These are phyloP conservation scores for Eremothecium sinecaudum DNA, from an alignment of 1,139 yeast genomes.

Conservation along the genomic window DNA sequence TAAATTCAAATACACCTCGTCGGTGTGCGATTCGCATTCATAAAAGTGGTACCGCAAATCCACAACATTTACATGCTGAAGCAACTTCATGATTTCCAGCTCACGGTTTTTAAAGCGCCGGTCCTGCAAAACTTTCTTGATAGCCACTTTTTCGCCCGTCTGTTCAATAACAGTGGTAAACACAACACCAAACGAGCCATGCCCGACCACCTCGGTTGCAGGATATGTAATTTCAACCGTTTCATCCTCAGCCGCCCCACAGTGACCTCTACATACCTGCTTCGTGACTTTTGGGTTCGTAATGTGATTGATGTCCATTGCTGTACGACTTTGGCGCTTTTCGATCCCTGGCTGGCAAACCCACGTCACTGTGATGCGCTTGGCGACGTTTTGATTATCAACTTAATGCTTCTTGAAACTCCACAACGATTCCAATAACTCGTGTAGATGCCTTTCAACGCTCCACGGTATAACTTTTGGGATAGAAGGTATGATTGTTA, in stretches of 20 bases:
- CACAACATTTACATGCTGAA: constrained; percentile 74
- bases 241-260: constrained; percentile 11
- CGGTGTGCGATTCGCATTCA: constrained; percentile 40
- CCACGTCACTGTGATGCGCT: too few relatives aligned
- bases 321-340: too few relatives aligned
- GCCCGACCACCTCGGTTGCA: constrained; percentile 69
- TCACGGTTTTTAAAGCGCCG: constrained; percentile 94
- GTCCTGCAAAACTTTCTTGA: constrained; percentile 90
- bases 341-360: too few relatives aligned
- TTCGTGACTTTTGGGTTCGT: constrained; percentile 4
- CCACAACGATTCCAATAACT: too few relatives aligned
- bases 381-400: too few relatives aligned
- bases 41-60: constrained; percentile 83
- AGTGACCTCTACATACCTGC: constrained; percentile 4
- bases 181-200: constrained; percentile 95
- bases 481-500: too few relatives aligned
- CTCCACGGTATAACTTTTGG: too few relatives aligned
- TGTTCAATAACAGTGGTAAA: constrained; percentile 77
- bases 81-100: constrained; percentile 86
- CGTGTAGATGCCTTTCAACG: too few relatives aligned
- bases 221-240: constrained; percentile 32
- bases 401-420: too few relatives aligned
- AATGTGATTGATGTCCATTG: constrained; percentile 5
- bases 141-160: constrained; percentile 73
- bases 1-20: constrained; percentile 70